Base-by-base conservation (phyloP, 2,329 filamentous ascomycete species). In the Davidsoniella neocaledoniae region DNA sequence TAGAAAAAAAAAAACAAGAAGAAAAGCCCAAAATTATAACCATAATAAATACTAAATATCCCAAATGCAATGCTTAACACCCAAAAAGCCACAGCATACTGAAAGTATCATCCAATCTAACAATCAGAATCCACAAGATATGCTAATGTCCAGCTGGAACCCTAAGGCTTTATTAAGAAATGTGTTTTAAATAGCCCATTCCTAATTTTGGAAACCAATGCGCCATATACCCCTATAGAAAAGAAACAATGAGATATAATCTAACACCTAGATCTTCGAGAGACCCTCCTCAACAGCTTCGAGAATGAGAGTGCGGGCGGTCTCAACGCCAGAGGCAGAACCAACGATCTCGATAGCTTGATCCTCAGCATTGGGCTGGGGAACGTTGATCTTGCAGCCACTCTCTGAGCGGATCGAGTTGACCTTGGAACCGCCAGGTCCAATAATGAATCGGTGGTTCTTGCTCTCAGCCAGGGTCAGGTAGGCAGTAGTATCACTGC, bases 281-380 rank as follows among this genome's bases (percentile, higher is more conserved):
- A 63, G 55, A 23, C 77, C 80, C 51, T 81, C 77, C 49, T 74
- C 72, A 9, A 96, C 83, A 55, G 87, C 84, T 53, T 86, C 79
- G 54, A 98, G 68, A 54, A 98, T 95, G 62, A 94, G 72, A 53
- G 94, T 80, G 68, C 83, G 87, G 46, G 91, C 91, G 63, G 83
- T 74, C 65, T 95, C 86, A 37, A 94, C 78, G 10, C 85, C 86
- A 14, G 86, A 83, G 60, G 76, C 76, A 50, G 73, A 76, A 38
- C 91, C 91, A 36, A 82, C 72, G 58, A 98, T 83, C 68, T 94
- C 86, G 62, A 98, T 95, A 3, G 90, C 86, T 64, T 95, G 88
- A 45, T 75, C 73, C 55, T 68, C 70, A 43, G 69, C 70, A 64
- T 93, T 83, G 59, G 86, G 81, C 56, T 85, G 80, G 19, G 91